These are phyloP conservation scores for Neurospora crassa DNA, from an alignment of 2,329 filamentous ascomycete genomes.

Conservation along the genomic window DNA sequence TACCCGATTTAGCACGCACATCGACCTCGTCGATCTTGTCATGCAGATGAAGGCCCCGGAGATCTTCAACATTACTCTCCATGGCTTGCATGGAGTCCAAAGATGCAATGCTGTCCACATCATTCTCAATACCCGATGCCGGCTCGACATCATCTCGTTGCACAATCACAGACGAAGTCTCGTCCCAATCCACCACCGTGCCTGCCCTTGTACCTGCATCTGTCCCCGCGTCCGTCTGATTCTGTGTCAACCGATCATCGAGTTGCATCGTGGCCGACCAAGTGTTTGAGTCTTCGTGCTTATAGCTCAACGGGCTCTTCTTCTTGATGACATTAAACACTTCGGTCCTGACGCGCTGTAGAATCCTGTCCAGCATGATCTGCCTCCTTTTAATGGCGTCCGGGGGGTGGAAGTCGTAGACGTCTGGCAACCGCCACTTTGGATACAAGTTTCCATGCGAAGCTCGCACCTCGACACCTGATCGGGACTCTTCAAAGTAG, in stretches of 20 bases:
- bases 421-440: constrained; percentile 15
- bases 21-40: neutral
- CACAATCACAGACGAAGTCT: neutral
- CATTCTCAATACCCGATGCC: neutral
- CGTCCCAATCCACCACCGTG: neutral
- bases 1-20: neutral
- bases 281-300: neutral
- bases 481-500: constrained; percentile 11
- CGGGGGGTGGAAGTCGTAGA: neutral
- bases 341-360: neutral
- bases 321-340: neutral
- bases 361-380: neutral
- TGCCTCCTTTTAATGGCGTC: neutral
- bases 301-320: neutral
- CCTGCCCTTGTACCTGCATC: neutral
- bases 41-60: neutral
- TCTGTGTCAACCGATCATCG: neutral
- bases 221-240: neutral
- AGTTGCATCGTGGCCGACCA: neutral
- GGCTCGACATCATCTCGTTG: neutral
- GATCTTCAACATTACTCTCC: neutral
- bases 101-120: neutral
- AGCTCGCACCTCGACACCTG: constrained; percentile 1
- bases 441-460: constrained; percentile 14
- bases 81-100: neutral